phyloP scores from a whole-genome alignment of 768 basidiomycete species.

The Trametes maxima region DNA sequence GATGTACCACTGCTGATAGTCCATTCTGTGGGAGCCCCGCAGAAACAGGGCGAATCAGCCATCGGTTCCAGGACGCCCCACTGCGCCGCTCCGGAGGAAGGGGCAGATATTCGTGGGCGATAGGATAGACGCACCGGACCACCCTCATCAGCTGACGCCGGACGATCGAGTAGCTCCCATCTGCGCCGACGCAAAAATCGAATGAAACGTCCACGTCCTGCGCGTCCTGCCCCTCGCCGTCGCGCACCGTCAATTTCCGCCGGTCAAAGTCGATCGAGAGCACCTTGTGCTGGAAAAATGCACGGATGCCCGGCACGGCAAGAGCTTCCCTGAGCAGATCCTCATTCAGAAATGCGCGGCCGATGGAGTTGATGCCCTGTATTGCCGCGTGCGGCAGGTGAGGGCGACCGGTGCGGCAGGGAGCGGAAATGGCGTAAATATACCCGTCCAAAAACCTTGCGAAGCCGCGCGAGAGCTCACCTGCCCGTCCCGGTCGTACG shows the following conservation, averaged over 20 bases:
- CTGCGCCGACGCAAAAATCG: conserved; percentile 87
- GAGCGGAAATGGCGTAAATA: conserved; percentile 15
- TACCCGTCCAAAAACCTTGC: conserved; percentile 5
- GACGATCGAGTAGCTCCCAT: conserved; percentile 92
- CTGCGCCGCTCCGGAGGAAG: neutral
- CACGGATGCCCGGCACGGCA: conserved; percentile 59
- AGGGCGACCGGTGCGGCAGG: conserved; percentile 3
- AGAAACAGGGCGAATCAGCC: conserved; percentile 9
- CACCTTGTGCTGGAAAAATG: conserved; percentile 84
- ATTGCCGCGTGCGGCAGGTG: neutral
- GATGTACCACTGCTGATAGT: conserved; percentile 94
- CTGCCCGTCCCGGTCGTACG: conserved; percentile 88
- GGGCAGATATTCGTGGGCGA: conserved; percentile 27
- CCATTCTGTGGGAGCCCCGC: conserved; percentile 62
- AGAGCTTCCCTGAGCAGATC: conserved; percentile 77
- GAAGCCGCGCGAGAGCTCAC: conserved; percentile 44
- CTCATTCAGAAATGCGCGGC: conserved; percentile 85
- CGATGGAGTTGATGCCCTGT: conserved; percentile 94
- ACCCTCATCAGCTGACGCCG: conserved; percentile 95
- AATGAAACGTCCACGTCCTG: conserved; percentile 54
- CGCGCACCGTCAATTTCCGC: conserved; percentile 55
- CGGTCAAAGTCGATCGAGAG: conserved; percentile 73
- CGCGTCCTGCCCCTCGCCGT: conserved; percentile 40
- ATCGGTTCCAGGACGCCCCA: conserved; percentile 7
- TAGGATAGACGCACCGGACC: conserved; percentile 64